A percentile compares a stretch with the other conserved stretches of the same genome.
Conservation (phyloP, 768 basidiomycete genomes). For the Asterophora lycoperdoides region DNA sequence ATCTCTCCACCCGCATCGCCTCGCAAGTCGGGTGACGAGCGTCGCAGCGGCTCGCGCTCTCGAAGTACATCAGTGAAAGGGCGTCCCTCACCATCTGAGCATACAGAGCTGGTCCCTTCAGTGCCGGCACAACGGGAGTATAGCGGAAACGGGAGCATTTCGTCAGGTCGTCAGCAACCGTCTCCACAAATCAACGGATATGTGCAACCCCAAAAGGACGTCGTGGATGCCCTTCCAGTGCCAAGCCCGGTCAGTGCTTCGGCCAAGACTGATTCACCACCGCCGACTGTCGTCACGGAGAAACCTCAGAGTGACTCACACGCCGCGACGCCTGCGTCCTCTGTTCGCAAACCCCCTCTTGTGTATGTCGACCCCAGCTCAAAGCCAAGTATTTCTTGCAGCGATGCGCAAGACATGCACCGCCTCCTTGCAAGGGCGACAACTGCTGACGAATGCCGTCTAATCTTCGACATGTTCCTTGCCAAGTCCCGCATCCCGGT, state of each 20-base stretch:
- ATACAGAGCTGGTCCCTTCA: background rate
- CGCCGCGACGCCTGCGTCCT: constrained; percentile 1
- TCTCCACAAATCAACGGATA: constrained; percentile 7
- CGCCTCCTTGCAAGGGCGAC: constrained; percentile 63
- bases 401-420: constrained; percentile 63
- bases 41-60: constrained; percentile 17
- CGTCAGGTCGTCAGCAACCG: constrained; percentile 4
- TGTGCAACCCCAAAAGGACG: background rate
- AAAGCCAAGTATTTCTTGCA: constrained; percentile 30
- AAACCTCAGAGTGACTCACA: constrained; percentile 4
- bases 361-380: constrained; percentile 13
- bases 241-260: background rate
- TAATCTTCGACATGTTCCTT: constrained; percentile 81
- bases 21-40: constrained; percentile 37
- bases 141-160: constrained; percentile 7
- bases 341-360: constrained; percentile 17
- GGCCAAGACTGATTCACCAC: background rate
- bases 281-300: background rate
- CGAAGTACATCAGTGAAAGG: constrained; percentile 23
- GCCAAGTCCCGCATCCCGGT: constrained; percentile 48
- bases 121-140: constrained; percentile 4
- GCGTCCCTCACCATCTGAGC: constrained; percentile 13
- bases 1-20: constrained; percentile 48
- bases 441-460: constrained; percentile 76
- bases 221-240: constrained; percentile 1